Conservation (phyloP, 768 basidiomycete species). For the Royoungia palumana region DNA sequence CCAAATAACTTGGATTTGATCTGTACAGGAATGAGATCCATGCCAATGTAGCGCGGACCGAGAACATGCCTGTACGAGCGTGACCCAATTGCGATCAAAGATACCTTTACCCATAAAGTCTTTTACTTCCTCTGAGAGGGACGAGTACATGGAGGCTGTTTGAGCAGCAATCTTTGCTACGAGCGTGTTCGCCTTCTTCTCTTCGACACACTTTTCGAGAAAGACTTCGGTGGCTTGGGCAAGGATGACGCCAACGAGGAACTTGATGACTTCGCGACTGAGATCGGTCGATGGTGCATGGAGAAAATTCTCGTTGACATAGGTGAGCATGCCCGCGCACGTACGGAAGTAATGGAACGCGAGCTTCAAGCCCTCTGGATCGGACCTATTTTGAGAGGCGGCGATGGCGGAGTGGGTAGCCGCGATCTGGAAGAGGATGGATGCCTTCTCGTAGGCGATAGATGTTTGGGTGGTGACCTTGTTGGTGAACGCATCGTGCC, state of each 20-base stretch:
- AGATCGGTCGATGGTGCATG: conserved; percentile 97
- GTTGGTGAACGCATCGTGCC: conserved; percentile 95
- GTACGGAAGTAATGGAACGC: conserved; percentile 90
- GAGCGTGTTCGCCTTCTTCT: conserved; percentile 80
- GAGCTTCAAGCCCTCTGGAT: conserved; percentile 89
- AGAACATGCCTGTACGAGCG: conserved; percentile 66
- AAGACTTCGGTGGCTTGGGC: conserved; percentile 97
- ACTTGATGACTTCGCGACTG: conserved; percentile 90
- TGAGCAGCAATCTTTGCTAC: conserved; percentile 84
- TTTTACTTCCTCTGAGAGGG: conserved; percentile 87
- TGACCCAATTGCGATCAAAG: conserved; percentile 93
- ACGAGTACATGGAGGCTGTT: conserved; percentile 74
- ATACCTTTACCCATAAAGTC: conserved; percentile 97
- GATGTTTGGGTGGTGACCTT: conserved; percentile 94
- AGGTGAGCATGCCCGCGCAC: conserved; percentile 94
- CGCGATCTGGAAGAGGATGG: conserved; percentile 94
- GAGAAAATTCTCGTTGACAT: conserved; percentile 99
- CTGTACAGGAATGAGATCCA: conserved; percentile 36
- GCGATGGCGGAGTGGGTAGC: conserved; percentile 92
- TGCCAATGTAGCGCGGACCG: neutral
- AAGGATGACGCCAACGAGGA: conserved; percentile 80
- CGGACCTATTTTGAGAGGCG: conserved; percentile 75
- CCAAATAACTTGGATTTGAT: conserved; percentile 90
- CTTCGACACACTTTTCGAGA: conserved; percentile 89
- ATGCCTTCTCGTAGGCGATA: conserved; percentile 97